A percentile compares a stretch with the other conserved stretches of the same genome.
Evolutionary conservation across 306 rosid genomes (phyloP).

Genomic region (Vicia villosa): DNA sequence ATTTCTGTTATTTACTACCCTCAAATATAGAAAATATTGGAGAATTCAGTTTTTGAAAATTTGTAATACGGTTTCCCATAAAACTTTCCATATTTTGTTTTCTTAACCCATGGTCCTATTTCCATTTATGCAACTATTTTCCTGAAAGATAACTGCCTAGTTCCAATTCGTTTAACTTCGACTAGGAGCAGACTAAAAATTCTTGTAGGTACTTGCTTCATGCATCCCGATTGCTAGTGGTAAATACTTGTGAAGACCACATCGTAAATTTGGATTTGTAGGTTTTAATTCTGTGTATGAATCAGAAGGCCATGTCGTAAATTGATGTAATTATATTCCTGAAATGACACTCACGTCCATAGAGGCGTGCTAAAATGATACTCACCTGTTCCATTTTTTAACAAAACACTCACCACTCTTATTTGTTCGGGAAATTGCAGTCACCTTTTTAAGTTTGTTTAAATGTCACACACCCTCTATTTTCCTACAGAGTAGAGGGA

Average conservation of each 20-base stretch:
- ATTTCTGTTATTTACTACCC: not conserved
- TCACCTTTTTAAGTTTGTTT: not conserved
- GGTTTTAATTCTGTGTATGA: not conserved
- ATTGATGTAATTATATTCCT: slow-evolving; percentile 3
- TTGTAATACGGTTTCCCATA: not conserved
- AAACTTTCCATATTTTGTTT: not conserved
- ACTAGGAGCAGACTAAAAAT: not conserved
- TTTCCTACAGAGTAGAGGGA: not conserved
- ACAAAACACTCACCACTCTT: not conserved
- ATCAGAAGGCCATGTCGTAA: not conserved
- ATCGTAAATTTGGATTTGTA: not conserved
- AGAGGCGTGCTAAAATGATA: not conserved
- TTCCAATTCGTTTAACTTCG: slow-evolving; percentile 12
- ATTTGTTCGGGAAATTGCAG: slow-evolving; percentile 1
- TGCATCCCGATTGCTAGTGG: slow-evolving; percentile 19
- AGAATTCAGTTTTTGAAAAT: not conserved
- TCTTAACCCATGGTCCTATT: not conserved
- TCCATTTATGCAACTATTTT: slow-evolving; percentile 14
- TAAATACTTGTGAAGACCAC: not conserved
- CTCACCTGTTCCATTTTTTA: not conserved
- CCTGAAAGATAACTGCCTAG: not conserved
- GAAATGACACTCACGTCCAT: not conserved
- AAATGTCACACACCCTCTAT: not conserved
- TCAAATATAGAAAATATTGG: not conserved
- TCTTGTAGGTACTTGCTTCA: slow-evolving; percentile 3